Percentiles rank a stretch among this genome's conserved stretches.
These are phyloP conservation scores for Pseudocercospora cruenta DNA, from an alignment of 2,329 filamentous ascomycete species.

Conservation along the genomic window DNA sequence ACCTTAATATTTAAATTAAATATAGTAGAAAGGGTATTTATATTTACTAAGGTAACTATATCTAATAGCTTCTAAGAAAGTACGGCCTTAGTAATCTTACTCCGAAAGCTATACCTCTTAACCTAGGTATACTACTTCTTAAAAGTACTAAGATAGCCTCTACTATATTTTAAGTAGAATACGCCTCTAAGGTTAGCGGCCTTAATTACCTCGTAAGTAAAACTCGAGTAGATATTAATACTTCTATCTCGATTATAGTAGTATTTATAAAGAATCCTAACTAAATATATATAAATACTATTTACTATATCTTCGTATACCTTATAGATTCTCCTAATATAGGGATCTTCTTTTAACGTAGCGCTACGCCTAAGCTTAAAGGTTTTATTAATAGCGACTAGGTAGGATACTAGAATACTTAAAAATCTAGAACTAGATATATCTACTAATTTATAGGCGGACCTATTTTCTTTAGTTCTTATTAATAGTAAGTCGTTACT, in stretches of 20 bases:
- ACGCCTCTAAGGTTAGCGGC: background rate
- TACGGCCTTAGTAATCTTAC: background rate
- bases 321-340: background rate
- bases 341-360: background rate
- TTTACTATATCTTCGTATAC: background rate
- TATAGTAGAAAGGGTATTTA: background rate
- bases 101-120: background rate
- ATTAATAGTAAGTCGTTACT: background rate
- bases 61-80: background rate
- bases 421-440: background rate
- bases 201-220: background rate
- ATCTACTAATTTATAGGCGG: background rate
- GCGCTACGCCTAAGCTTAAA: background rate
- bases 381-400: slow-evolving; percentile 4
- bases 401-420: background rate
- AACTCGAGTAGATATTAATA: background rate
- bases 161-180: background rate
- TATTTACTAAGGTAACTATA: background rate
- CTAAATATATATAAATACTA: background rate
- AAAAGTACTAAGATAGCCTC: background rate
- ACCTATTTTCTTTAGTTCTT: background rate
- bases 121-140: background rate
- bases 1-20: background rate
- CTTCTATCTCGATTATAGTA: background rate
- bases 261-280: slow-evolving; percentile 2